Base-by-base conservation (phyloP, 2,329 filamentous ascomycete species). In the Neoscytalidium dimidiatum region DNA sequence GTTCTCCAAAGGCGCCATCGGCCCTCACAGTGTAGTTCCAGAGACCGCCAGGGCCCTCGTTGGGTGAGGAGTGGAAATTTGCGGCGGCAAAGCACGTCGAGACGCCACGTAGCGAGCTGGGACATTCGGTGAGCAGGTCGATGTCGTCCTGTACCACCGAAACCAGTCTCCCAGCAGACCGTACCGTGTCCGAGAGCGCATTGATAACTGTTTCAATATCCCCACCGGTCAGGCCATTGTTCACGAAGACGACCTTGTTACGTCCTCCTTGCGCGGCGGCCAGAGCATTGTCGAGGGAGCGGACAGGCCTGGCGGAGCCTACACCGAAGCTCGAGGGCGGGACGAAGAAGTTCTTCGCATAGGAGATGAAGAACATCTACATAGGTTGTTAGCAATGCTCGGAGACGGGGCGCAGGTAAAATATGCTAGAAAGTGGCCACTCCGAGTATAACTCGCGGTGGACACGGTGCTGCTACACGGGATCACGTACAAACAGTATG, bases 11-110 rank as follows among this genome's bases (percentile, higher is more conserved):
- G 0, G 87, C 83, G 38, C 89, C 89, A 73, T 97, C 94, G 2
- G 88, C 88, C 64, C 91, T 84, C 28, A 97, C 82, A 0, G 92
- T 94, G 73, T 97, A 97, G 77, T 95, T 96, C 94, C 94, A 97
- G 49, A 85, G 77, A 1, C 85, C 84, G 6, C 83, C 84, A 0
- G 75, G 68, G 9, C 92, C 92, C 78, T 95, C 89, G 1, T 78
- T 83, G 0, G 92, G 92, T 4, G 92, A 96, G 0, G 89, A 89
- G 62, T 87, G 82, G 79, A 96, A 94, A 4, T 90, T 86, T 1
- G 90, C 85, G 8, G 90, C 92, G 19, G 86, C 90, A 72, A 89
- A 93, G 75, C 92, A 95, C 1, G 77, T 80, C 13, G 90, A 90
- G 1, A 90, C 88, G 19, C 91, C 91, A 29, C 81, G 73, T 66